Conservation (phyloP, 2,329 filamentous ascomycete species). For the Cyphellophora attinorum region DNA sequence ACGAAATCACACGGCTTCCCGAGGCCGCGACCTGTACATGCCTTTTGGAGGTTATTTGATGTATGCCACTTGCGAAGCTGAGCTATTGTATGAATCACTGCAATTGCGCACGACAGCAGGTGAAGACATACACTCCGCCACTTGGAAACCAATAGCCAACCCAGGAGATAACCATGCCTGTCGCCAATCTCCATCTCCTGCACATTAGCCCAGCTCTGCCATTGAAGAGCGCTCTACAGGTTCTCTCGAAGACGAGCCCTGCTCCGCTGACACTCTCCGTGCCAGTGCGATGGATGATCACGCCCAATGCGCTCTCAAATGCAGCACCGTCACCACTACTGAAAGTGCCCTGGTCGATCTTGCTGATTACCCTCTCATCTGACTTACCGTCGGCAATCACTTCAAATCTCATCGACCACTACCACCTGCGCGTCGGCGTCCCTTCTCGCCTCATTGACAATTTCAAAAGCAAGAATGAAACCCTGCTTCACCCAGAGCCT, state of each 20-base stretch:
- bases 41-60: no score
- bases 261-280: slow-evolving; percentile 26
- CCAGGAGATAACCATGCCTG: no score
- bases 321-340: slow-evolving; percentile 21
- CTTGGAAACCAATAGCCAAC: no score
- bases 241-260: slow-evolving; percentile 17
- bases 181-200: slow-evolving; percentile 27
- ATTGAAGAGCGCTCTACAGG: slow-evolving; percentile 20
- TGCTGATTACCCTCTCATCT: slow-evolving; percentile 25
- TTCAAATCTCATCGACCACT: slow-evolving; percentile 18
- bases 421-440: slow-evolving; percentile 24
- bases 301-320: slow-evolving; percentile 23
- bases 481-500: slow-evolving; percentile 9
- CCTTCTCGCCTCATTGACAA: slow-evolving; percentile 26
- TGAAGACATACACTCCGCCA: no score
- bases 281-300: slow-evolving; percentile 27
- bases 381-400: slow-evolving; percentile 8
- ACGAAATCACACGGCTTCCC: no score
- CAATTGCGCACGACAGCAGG: no score
- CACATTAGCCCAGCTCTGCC: slow-evolving; percentile 18
- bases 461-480: slow-evolving; percentile 11
- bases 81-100: no score
- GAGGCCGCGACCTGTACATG: no score
- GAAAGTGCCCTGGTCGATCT: slow-evolving; percentile 24
- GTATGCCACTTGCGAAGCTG: no score